Base-by-base conservation (phyloP, 805 yeast species). In the Metschnikowia koreensis region DNA sequence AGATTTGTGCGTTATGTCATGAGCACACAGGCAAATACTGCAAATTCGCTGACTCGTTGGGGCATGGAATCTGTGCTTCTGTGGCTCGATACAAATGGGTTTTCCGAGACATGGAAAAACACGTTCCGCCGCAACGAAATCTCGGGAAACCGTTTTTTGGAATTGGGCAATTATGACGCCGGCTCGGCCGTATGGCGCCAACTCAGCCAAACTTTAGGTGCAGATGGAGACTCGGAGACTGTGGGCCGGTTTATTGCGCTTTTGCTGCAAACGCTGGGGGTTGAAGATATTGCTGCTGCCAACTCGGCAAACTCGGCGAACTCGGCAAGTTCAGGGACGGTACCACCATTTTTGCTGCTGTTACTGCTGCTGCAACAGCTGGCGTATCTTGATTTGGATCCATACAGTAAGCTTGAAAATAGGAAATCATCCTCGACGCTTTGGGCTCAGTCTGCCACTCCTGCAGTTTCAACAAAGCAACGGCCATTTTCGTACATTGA, bases 91-190 rank as follows among this genome's bases (percentile, higher is more conserved):
- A 59, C 67, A n/a, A 78, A 90, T 64, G 76, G 79, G 17, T 91
- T 91, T 67, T 86, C 86, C 57, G 80, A 77, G 3, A 73, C 84
- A 12, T 91, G 97, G 97, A 72, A 79, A n/a, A 79, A 74, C 5
- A 78, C 83, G 15, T 87, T 91, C 66, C 70, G 70, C 39, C 74
- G 75, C 41, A 75, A 82, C 54, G 80, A 81, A 46, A 72, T 91
- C 2, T 70, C 76, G 9, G 90, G 91, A 0, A 78, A 81, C 43
- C 71, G 78, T 28, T 90, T 91, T 60, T 66, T 90, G 26, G 83
- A 80, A 46, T 70, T 91, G 58, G 78, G 83, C 45, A 88, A 84
- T 41, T 87, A 86, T 64, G 89, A 84, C 41, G 77, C 59, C 8
- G 63, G 66, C 34, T 70, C 76, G 6, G 57, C 64, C 34, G 68